These are phyloP conservation scores for Dendrobium catenatum DNA, from an alignment of 106 monocot genomes.

Conservation along the genomic window DNA sequence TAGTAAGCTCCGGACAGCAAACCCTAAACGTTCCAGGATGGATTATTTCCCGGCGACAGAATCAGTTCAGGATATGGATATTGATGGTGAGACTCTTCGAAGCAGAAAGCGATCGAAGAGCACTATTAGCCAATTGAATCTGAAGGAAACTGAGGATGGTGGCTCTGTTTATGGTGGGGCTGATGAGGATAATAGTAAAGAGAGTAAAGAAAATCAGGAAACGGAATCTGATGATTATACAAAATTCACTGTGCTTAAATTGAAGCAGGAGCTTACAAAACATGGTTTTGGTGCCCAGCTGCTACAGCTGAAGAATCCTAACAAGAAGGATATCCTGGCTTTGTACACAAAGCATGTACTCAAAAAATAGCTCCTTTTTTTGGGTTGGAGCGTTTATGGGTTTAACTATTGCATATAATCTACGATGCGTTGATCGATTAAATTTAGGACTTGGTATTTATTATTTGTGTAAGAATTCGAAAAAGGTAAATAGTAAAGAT, in stretches of 20 bases:
- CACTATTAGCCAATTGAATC: conserved; percentile 52
- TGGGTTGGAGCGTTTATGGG: not conserved
- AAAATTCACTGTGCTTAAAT: conserved; percentile 68
- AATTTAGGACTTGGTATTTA: not conserved
- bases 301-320: conserved; percentile 79
- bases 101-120: conserved; percentile 64
- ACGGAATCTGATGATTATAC: conserved; percentile 48
- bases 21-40: conserved; percentile 50
- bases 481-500: too few relatives aligned
- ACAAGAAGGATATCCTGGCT: conserved; percentile 71
- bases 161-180: conserved; percentile 61
- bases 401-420: not conserved
- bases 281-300: conserved; percentile 80
- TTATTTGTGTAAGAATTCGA: too few relatives aligned
- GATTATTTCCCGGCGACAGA: conserved; percentile 50
- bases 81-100: conserved; percentile 30
- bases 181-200: conserved; percentile 21
- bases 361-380: conserved; percentile 22
- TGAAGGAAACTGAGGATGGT: conserved; percentile 60
- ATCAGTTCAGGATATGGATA: conserved; percentile 79
- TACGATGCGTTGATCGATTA: not conserved
- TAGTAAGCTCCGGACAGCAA: conserved; percentile 48
- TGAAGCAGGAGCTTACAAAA: conserved; percentile 92
- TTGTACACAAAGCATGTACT: conserved; percentile 80
- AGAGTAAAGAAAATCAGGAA: conserved; percentile 19